A percentile compares a stretch with the other conserved stretches of the same genome.
Conservation (phyloP, 768 basidiomycete species). For the Cantharellus cinnabarinus region DNA sequence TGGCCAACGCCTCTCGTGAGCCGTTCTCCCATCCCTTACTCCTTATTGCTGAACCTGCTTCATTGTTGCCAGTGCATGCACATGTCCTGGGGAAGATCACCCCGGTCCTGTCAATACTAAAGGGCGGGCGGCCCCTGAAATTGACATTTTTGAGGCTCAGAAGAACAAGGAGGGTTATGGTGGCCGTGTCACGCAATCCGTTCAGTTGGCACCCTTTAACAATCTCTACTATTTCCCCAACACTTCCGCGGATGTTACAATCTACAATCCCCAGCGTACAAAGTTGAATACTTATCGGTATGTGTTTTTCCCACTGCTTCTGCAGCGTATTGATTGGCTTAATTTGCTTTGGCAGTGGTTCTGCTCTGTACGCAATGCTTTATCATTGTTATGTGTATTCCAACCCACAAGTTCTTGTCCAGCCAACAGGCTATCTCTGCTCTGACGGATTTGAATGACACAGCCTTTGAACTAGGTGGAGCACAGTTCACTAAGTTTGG, state of each 20-base stretch:
- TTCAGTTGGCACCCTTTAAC: slow-evolving; percentile 47
- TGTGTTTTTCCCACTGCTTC: background rate
- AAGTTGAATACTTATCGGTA: slow-evolving; percentile 34
- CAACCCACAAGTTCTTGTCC: background rate
- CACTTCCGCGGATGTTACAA: slow-evolving; percentile 18
- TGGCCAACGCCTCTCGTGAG: slow-evolving; percentile 58
- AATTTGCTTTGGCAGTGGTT: background rate
- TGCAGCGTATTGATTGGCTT: background rate
- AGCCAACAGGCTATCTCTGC: background rate
- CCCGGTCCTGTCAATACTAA: slow-evolving; percentile 36
- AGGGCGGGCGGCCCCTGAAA: slow-evolving; percentile 64
- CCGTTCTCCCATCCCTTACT: slow-evolving; percentile 7
- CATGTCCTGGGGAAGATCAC: slow-evolving; percentile 56
- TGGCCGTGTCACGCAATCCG: slow-evolving; percentile 38
- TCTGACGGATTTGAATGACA: background rate
- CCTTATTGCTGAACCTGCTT: background rate
- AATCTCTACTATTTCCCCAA: slow-evolving; percentile 23
- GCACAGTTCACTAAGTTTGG: slow-evolving; percentile 14
- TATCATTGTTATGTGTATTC: background rate
- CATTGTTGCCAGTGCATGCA: slow-evolving; percentile 29
- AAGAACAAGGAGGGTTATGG: slow-evolving; percentile 27
- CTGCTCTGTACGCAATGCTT: background rate
- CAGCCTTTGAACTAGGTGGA: background rate
- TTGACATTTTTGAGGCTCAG: slow-evolving; percentile 66
- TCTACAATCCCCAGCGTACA: slow-evolving; percentile 32